phyloP scores from a whole-genome alignment of 768 basidiomycete species.

The Lactarius sanguifluus region DNA sequence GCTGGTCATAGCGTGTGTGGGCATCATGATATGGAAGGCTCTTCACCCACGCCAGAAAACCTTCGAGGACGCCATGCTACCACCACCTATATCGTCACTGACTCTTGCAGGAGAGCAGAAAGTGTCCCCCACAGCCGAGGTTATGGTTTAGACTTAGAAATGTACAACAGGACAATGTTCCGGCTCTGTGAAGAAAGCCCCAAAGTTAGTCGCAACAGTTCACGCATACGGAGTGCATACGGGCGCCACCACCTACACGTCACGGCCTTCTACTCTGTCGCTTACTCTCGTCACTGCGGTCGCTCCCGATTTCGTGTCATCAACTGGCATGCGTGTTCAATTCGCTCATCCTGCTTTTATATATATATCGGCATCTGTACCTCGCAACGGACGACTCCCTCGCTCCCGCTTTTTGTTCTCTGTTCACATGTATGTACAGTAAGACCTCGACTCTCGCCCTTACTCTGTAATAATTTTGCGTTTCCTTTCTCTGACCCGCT shows the following conservation, averaged over 20 bases:
- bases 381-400: background rate
- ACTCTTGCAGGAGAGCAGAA: background rate
- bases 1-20: background rate
- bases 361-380: background rate
- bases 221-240: background rate
- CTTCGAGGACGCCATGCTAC: background rate
- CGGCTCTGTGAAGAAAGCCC: background rate
- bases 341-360: background rate
- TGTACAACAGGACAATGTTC: background rate
- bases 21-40: background rate
- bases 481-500: background rate
- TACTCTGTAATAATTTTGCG: background rate
- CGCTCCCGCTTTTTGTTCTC: background rate
- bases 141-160: background rate
- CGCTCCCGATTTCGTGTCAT: background rate
- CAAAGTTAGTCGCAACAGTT: background rate
- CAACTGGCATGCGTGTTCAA: background rate
- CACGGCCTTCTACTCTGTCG: background rate
- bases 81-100: background rate
- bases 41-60: background rate
- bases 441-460: background rate
- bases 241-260: background rate
- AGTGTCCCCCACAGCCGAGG: background rate
- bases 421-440: background rate
- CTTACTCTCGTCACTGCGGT: background rate